phyloP scores from a whole-genome alignment of 2,329 filamentous ascomycete species.

The Tolypocladium sp. region DNA sequence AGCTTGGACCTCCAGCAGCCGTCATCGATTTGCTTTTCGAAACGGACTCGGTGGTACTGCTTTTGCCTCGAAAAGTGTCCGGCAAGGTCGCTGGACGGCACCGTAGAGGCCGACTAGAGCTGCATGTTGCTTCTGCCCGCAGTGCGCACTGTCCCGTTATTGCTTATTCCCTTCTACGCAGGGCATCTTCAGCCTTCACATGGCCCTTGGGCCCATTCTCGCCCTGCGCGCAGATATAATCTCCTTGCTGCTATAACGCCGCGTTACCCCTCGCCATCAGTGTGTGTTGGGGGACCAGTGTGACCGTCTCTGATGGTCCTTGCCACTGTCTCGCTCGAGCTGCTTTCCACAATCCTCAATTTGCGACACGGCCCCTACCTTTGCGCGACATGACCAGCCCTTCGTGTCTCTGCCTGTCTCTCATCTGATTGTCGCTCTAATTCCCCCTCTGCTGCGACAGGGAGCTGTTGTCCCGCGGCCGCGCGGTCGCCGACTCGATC shows the following conservation, averaged over 20 bases:
- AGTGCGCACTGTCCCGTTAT: constrained; percentile 1
- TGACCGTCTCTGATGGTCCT: constrained; percentile 2
- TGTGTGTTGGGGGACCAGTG: neutral
- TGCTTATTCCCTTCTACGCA: constrained; percentile 3
- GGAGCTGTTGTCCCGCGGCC: neutral
- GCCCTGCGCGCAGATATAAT: constrained; percentile 4
- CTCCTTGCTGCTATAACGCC: constrained; percentile 4
- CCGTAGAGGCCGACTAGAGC: neutral
- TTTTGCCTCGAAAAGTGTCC: neutral
- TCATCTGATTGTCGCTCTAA: neutral
- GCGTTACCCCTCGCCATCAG: constrained; percentile 1
- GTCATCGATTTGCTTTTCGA: neutral
- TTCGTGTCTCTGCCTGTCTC: constrained; percentile 2
- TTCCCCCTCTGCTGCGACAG: neutral
- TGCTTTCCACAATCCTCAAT: constrained; percentile 1
- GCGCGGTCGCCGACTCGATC: neutral
- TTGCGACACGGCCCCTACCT: neutral
- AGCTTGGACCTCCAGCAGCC: neutral
- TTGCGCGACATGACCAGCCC: neutral
- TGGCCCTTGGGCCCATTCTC: constrained; percentile 1
- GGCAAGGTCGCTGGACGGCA: neutral
- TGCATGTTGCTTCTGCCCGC: constrained; percentile 2
- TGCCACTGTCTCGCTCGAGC: constrained; percentile 4
- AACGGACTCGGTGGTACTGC: neutral
- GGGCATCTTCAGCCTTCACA: neutral